phyloP scores from a whole-genome alignment of 2,329 filamentous ascomycete species.

The Canariomyces notabilis region DNA sequence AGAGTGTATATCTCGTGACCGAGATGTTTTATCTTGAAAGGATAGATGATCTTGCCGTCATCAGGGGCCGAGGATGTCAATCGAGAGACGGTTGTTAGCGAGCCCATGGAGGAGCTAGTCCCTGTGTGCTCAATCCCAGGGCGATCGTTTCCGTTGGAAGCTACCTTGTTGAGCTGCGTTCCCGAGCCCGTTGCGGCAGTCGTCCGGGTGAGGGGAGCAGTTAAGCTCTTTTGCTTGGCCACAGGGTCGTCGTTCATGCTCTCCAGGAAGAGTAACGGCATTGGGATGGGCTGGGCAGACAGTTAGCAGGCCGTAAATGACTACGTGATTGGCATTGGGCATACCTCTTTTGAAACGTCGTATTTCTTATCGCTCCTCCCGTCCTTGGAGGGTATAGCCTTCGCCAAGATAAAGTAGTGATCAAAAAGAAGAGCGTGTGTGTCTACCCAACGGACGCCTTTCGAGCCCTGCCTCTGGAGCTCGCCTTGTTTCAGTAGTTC shows the following conservation, averaged over 20 bases:
- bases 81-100: conserved; percentile 38
- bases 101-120: conserved; percentile 61
- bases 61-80: conserved; percentile 45
- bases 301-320: conserved; percentile 24
- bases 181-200: conserved; percentile 54
- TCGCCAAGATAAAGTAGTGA: conserved; percentile 91
- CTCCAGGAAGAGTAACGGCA: conserved; percentile 90
- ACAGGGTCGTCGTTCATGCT: conserved; percentile 89
- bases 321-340: not conserved
- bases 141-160: conserved; percentile 46
- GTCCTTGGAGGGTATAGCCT: conserved; percentile 66
- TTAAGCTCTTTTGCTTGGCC: conserved; percentile 73
- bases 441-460: conserved; percentile 88
- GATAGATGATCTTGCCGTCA: conserved; percentile 82
- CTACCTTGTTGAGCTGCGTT: conserved; percentile 52
- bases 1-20: conserved; percentile 90
- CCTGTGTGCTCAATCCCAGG: conserved; percentile 62
- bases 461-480: conserved; percentile 80
- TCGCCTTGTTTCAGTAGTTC: conserved; percentile 87
- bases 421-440: conserved; percentile 93
- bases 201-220: conserved; percentile 54
- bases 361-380: conserved; percentile 74
- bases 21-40: conserved; percentile 92
- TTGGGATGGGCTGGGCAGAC: conserved; percentile 72
- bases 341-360: conserved; percentile 84